Evolutionary conservation across 1,284 basidiomycete species (phyloP).

Genomic region (Apiotrichum siamense): DNA sequence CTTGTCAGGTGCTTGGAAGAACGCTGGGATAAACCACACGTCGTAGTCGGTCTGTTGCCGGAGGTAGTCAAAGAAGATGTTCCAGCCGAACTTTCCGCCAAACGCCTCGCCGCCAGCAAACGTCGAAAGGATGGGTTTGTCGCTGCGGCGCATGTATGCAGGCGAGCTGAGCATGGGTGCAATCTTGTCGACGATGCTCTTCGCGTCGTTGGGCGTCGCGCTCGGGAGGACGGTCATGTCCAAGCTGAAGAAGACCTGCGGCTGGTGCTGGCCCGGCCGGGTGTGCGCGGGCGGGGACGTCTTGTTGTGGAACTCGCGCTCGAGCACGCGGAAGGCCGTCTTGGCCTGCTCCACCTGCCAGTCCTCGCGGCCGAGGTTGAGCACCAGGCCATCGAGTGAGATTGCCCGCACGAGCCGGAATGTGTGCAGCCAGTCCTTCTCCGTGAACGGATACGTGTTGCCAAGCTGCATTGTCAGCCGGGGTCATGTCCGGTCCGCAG

Average conservation of each 20-base stretch:
- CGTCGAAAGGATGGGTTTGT: constrained; percentile 31
- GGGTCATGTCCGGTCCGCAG: background rate
- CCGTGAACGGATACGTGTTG: constrained; percentile 45
- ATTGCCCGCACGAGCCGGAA: constrained; percentile 38
- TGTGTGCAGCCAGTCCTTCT: constrained; percentile 38
- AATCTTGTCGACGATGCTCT: constrained; percentile 21
- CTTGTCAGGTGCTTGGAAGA: constrained; percentile 41
- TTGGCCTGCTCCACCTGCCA: constrained; percentile 45
- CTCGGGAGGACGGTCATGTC: constrained; percentile 44
- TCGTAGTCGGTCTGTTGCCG: constrained; percentile 19
- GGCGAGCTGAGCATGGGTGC: constrained; percentile 10
- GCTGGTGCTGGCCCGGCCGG: background rate
- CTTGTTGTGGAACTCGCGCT: background rate
- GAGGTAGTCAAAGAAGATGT: constrained; percentile 27
- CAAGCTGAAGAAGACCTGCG: constrained; percentile 41
- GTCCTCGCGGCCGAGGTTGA: constrained; percentile 45
- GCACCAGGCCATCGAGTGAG: constrained; percentile 43
- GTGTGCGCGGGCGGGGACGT: no score
- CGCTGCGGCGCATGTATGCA: constrained; percentile 19
- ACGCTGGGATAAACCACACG: constrained; percentile 45
- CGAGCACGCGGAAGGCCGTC: constrained; percentile 28
- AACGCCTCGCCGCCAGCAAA: constrained; percentile 40
- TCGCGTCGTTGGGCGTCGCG: constrained; percentile 18
- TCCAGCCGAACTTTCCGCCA: constrained; percentile 38
- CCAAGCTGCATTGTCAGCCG: constrained; percentile 34